Evolutionary conservation across 176 grass and related monocot genomes (phyloP), one percentile per base, ranked within the genome.

Genomic region (Rhipidocladum racemiflorum): DNA sequence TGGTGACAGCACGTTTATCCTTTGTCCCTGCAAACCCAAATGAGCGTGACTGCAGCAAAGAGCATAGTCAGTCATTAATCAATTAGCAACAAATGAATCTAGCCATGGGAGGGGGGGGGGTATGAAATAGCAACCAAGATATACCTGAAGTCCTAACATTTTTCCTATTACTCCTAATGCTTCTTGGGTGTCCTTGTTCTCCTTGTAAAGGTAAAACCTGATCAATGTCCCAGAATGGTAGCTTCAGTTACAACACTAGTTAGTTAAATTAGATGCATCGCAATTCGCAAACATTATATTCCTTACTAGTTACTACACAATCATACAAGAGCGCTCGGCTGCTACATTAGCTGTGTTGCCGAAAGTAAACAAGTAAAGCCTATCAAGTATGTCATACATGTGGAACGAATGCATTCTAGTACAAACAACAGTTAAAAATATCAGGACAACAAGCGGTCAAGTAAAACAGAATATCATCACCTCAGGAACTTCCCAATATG

Each of bases 1-100:
- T 93, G 56, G 96, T 89, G 78, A 95, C 75, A 15, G 96, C 85
- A 57, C 92, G 88, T 60, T 98, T 98, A 90, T 98, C 96, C 82
- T 98, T 98, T 84, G 96, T 98, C 46, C 96, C 96, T 70, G 92
- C 91, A 95, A 98, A 98, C 8, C 92, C 92, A 90, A 98, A 98
- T 82, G 90, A 83, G 0, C 88, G 88, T 87, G 87, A 79, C 96
- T 98, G 85, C 59, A 49, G 85, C 59, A 49, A 89, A 88, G 82
- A 50, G 24, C 39, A 81, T 60, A 70, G 69, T 74, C 46, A 81
- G 51, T 76, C 44, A 85, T 81, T 60, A 85, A 70, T 50, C 48
- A 82, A 71, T 72, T 49, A 70, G 62, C 71, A 89, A 80, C 49
- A 49, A 76, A 32, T 46, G 43, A 86, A 83, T 53, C 44, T 8